Evolutionary conservation across 169 alveolate species (phyloP), one percentile per base, ranked within the genome.

Genomic region (Plasmodium inui): DNA sequence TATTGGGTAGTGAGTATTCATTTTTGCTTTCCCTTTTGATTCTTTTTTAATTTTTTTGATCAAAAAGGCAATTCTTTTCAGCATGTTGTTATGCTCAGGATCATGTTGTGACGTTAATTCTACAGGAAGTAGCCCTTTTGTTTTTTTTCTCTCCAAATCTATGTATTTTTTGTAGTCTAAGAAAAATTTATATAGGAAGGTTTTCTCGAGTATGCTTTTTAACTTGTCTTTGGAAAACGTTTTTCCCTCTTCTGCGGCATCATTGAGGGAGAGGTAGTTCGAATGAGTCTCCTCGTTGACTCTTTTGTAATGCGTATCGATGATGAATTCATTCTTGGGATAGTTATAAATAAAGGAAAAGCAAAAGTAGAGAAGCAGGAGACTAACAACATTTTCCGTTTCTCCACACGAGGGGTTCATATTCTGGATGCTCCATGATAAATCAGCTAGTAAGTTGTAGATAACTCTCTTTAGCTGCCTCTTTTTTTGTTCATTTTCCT

Each of bases 301-400:
- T 44, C 72, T 78, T 70, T 61, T 78, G 73, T 67, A 83, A 57
- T 88, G 73, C 30, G 74, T 88, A 50, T 88, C 94, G 71, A 88
- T 88, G 71, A 88, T 57, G 82, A 88, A 88, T 55, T 88, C 94
- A 88, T 88, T 88, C 44, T 53, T n/a, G 9, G 41, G 39, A 39
- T 55, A 88, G 32, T 88, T 88, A 79, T 88, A 88, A 37, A 88
- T 17, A 61, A 88, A 88, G 32, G 89, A 88, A 67, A 88, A 88
- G 74, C 89, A 78, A 80, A 88, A 67, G 73, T 88, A 88, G 34
- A 88, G 46, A 79, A 78, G 50, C 12, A 88, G 17, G 32, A 78
- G 83, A 61, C 90, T 61, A 22, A 79, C 32, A n/a, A 88, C 82
- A 53, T 88, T 88, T 78, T 88, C 94, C 28, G 73, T 55, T 78